Evolutionary conservation across 2,329 filamentous ascomycete genomes (phyloP), one percentile per base, ranked within the genome.

Genomic region (Talaromyces pinophilus): DNA sequence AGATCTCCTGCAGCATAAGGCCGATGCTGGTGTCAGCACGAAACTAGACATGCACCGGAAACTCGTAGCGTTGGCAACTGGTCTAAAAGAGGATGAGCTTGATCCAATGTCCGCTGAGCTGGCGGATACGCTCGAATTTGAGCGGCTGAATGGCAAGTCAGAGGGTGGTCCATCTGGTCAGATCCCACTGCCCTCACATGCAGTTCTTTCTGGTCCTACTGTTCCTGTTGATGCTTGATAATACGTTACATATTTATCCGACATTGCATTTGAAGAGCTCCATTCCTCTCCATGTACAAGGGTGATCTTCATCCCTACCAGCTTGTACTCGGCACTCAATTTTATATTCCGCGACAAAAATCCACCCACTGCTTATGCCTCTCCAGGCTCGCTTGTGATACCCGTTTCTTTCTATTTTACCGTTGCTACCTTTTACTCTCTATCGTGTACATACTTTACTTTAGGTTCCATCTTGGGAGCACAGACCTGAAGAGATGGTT

Each of bases 1-100:
- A 30, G 78, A 82, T 44, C 74, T 82, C 22, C 74, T 78, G 30
- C 78, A 79, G 62, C 80, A 82, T 67, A 81, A 79, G 33, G 76
- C 77, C 6, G 80, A 82, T 68, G 80, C 80, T 1, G 81, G 81
- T 15, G 79, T 80, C 22, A 79, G 79, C 68, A 80, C 80, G 54
- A 81, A 79, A 64, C 77, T 82, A 22, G 80, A 81, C 62, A 80
- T 82, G 68, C 80, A 82, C 69, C 77, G 81, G 54, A 82, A 79
- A 68, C 74, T 83, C 5, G 81, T 83, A 17, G 76, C 80, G 59
- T 75, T 83, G 57, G 81, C 81, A 13, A 83, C 81, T 0, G 80
- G 80, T 0, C 71, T 83, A 22, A 80, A 79, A 66, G 81, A 82
- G 69, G 80, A 82, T 61, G 80, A 82, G 22, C 72, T 83, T 10